Percentiles rank a stretch among this genome's conserved stretches.
These are phyloP conservation scores for Lantana camara DNA, from an alignment of 257 asterid species.

Conservation along the genomic window DNA sequence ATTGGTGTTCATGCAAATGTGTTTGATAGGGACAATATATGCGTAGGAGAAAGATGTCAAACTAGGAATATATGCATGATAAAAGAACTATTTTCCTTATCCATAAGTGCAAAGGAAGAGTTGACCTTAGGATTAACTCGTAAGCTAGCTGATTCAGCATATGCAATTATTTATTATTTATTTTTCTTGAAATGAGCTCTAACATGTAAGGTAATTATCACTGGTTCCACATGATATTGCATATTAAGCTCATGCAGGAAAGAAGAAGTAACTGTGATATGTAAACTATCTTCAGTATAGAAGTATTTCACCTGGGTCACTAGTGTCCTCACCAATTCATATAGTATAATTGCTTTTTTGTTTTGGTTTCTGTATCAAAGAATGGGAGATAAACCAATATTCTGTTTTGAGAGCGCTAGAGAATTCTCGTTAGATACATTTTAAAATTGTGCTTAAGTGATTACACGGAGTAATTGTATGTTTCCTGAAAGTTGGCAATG, in stretches of 20 bases:
- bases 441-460: not conserved
- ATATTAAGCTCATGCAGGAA: conserved; percentile 1
- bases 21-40: conserved; percentile 7
- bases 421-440: conserved; percentile 8
- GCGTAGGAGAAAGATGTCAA: no score
- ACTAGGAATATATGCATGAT: conserved; percentile 1
- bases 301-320: not conserved
- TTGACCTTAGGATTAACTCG: not conserved
- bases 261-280: no score
- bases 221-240: not conserved
- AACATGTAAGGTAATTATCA: not conserved
- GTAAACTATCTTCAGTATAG: not conserved
- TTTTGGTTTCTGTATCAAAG: conserved; percentile 8
- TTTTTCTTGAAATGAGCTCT: not conserved
- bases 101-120: conserved; percentile 1
- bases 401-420: not conserved
- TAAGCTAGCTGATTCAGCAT: not conserved
- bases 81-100: not conserved
- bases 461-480: conserved; percentile 13
- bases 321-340: not conserved
- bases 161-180: not conserved
- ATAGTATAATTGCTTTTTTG: not conserved
- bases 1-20: not conserved
- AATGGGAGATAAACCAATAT: not conserved
- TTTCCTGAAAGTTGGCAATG: conserved; percentile 31